Evolutionary conservation across 768 basidiomycete species (phyloP).

Genomic region (Brasilioporus rufonigricans): DNA sequence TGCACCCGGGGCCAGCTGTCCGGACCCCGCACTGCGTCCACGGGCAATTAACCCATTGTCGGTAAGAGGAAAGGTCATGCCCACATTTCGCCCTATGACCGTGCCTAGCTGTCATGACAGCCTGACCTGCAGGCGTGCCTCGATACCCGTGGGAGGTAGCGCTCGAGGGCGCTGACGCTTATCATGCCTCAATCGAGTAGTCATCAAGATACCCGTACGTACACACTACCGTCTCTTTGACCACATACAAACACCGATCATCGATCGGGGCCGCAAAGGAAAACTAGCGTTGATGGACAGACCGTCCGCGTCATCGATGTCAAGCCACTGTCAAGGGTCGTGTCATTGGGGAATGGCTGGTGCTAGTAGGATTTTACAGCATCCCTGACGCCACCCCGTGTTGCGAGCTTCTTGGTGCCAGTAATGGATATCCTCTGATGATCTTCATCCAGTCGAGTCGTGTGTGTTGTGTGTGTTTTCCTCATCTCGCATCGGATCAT

Average conservation of each 20-base stretch:
- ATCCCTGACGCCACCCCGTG: not conserved
- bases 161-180: not conserved
- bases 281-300: not conserved
- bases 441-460: not conserved
- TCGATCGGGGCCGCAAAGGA: conserved; percentile 4
- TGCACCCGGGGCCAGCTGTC: not conserved
- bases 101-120: conserved; percentile 8
- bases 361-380: conserved; percentile 6
- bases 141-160: conserved; percentile 1
- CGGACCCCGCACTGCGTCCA: not conserved
- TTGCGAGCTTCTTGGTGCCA: not conserved
- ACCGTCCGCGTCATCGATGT: not conserved
- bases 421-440: not conserved
- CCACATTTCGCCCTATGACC: not conserved
- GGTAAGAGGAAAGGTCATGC: not conserved
- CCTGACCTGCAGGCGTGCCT: not conserved
- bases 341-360: conserved; percentile 9
- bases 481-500: not conserved
- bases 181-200: not conserved
- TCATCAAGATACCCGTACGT: not conserved
- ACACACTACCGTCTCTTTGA: not conserved
- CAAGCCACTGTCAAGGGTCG: conserved; percentile 5
- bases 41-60: conserved; percentile 4
- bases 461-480: not conserved
- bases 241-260: conserved; percentile 3